A percentile compares a stretch with the other conserved stretches of the same genome.
Conservation (phyloP, 2,329 filamentous ascomycete genomes). For the Aspergillus spinulosporus region DNA sequence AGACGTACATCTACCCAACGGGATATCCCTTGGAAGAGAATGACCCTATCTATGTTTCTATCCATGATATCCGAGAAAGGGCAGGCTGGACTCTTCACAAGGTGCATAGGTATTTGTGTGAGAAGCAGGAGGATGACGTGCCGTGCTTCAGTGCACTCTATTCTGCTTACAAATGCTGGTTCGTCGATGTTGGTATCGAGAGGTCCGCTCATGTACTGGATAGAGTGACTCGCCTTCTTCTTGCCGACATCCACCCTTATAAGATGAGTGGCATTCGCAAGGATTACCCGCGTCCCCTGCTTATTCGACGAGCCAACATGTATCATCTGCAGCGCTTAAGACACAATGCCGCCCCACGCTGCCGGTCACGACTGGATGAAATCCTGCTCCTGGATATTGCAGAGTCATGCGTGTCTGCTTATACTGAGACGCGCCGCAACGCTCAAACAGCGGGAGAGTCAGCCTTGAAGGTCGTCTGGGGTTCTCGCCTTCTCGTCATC, state of each 20-base stretch:
- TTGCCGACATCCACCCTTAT: slow-evolving; percentile 85
- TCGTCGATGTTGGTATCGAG: slow-evolving; percentile 95
- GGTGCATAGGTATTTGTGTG: slow-evolving; percentile 79
- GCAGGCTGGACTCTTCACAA: slow-evolving; percentile 78
- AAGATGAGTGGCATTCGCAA: slow-evolving; percentile 92
- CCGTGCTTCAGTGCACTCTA: slow-evolving; percentile 94
- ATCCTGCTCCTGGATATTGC: slow-evolving; percentile 80
- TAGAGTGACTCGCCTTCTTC: slow-evolving; percentile 78
- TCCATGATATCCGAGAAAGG: slow-evolving; percentile 78
- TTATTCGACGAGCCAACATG: slow-evolving; percentile 88
- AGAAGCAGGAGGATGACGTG: slow-evolving; percentile 91
- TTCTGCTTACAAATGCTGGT: slow-evolving; percentile 91
- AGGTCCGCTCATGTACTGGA: slow-evolving; percentile 91
- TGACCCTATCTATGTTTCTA: slow-evolving; percentile 67
- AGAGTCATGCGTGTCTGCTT: slow-evolving; percentile 83
- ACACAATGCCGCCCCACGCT: slow-evolving; percentile 85
- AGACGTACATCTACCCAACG: slow-evolving; percentile 83
- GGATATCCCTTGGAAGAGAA: slow-evolving; percentile 74
- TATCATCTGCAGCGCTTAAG: slow-evolving; percentile 94
- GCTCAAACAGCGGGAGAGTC: slow-evolving; percentile 92
- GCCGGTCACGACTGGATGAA: slow-evolving; percentile 88
- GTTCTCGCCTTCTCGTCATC: slow-evolving; percentile 83
- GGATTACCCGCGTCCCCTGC: slow-evolving; percentile 85
- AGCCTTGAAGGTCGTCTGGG: slow-evolving; percentile 86
- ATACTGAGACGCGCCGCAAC: slow-evolving; percentile 92